phyloP scores from a whole-genome alignment of 495 filamentous ascomycete genomes.

The Penicillium cinerascens region DNA sequence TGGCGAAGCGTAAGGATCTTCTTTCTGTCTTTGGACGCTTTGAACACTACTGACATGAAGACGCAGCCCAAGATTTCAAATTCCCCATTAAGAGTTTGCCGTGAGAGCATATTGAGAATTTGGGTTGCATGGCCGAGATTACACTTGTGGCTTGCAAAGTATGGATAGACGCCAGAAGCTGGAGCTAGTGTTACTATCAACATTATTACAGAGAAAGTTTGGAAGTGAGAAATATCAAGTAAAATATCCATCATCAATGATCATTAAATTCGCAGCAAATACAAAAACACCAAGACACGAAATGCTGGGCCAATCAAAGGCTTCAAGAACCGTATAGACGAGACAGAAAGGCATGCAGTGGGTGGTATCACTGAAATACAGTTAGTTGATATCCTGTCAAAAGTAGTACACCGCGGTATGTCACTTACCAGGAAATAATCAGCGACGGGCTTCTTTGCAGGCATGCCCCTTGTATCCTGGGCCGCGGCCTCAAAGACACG shows the following conservation, averaged over 20 bases:
- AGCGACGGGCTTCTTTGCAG: slow-evolving; percentile 95
- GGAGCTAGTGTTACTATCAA: neutral
- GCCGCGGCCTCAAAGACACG: slow-evolving; percentile 95
- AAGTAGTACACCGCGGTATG: neutral
- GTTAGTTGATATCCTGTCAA: slow-evolving; percentile 3
- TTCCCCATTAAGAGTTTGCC: neutral
- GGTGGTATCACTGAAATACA: slow-evolving; percentile 23
- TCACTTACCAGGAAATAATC: slow-evolving; percentile 82
- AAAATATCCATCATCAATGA: slow-evolving; percentile 19
- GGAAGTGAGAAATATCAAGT: neutral
- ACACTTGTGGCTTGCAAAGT: too few species aligned
- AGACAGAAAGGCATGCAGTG: slow-evolving; percentile 12
- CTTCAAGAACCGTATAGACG: slow-evolving; percentile 10
- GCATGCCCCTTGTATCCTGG: slow-evolving; percentile 96
- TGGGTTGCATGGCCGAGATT: too few species aligned
- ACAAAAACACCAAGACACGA: slow-evolving; percentile 22
- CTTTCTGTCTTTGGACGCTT: neutral
- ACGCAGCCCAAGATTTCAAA: neutral
- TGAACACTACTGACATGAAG: neutral
- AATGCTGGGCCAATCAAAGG: slow-evolving; percentile 18
- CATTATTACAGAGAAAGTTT: neutral
- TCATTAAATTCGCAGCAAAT: slow-evolving; percentile 23
- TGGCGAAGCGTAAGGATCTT: neutral
- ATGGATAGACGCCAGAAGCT: too few species aligned
- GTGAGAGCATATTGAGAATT: neutral